Base-by-base conservation (phyloP, 2,329 filamentous ascomycete species). In the Mycosphaerelloides madeirae region DNA sequence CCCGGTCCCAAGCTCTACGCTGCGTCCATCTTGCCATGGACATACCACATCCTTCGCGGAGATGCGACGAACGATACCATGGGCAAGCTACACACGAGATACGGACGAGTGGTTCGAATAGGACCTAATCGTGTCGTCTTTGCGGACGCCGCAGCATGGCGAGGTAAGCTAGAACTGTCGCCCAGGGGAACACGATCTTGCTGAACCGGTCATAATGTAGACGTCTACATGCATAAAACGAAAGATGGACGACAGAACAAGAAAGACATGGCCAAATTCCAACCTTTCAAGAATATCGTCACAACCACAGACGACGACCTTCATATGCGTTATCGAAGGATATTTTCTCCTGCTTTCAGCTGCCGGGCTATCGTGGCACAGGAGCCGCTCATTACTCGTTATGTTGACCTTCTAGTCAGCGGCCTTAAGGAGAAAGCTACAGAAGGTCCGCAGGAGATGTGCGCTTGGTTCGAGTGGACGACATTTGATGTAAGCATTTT, bases 31-130 rank as follows among this genome's bases (percentile, higher is more conserved):
- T 11, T 53, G 8, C 52, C 52, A 15, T 49, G 31, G 19, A 41
- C 34, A n/a, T 28, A 28, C 16, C 18, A 29, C 13, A 18, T 29
- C 9, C n/a, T 47, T 14, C 15, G 34, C 20, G 39, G 35, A n/a
- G 33, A 34, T 12, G 25, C 40, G 8, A 15, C 34, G 6, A 25
- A 41, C 6, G 22, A 25, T 14, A 19, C 22, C 15, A 35, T 32
- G 3, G 18, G 25, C 34, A 70, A 66, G 8, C 71, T 91, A 1
- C 86, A 91, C 60, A 72, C 73, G 11, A 75, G 85, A 55, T 74
- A 87, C 66, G 86, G 86, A 36, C 78, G 84, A 57, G 71, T 90
- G 2, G 84, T 90, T 2, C 75, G 85, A 1, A 66, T 88, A 3
- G 86, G 84, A 0, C 86, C 85, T 1, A 87, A 87, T 50, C 69